A percentile compares a stretch with the other conserved stretches of the same genome.
Conservation (phyloP, 352 stramenopile species). For the Phytopythium sindhum region DNA sequence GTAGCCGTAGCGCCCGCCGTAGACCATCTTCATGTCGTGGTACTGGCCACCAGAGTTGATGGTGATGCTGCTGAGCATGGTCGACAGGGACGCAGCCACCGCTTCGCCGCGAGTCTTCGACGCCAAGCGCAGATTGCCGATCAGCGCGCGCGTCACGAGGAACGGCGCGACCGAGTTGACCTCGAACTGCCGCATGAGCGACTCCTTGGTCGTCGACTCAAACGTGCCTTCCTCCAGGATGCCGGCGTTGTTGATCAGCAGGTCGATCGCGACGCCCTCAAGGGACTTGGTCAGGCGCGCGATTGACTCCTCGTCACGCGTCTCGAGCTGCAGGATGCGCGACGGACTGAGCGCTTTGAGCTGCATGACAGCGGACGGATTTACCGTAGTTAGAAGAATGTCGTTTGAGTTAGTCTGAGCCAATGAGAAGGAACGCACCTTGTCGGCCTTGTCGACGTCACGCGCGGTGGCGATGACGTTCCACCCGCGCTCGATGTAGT, state of each 20-base stretch:
- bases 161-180: slow-evolving; percentile 44
- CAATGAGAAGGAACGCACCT: no score
- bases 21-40: slow-evolving; percentile 10
- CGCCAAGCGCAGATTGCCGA: slow-evolving; percentile 20
- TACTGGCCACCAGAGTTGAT: slow-evolving; percentile 11
- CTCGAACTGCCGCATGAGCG: slow-evolving; percentile 39
- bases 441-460: slow-evolving; percentile 28
- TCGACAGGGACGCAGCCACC: slow-evolving; percentile 32
- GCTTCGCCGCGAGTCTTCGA: slow-evolving; percentile 13
- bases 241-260: slow-evolving; percentile 49
- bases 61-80: slow-evolving; percentile 29
- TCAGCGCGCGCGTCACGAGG: slow-evolving; percentile 33
- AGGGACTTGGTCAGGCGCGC: slow-evolving; percentile 17
- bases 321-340: slow-evolving; percentile 33
- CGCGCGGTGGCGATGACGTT: slow-evolving; percentile 49
- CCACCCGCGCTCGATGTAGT: slow-evolving; percentile 41
- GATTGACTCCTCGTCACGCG: slow-evolving; percentile 31
- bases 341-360: slow-evolving; percentile 19
- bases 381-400: no score
- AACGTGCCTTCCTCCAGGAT: slow-evolving; percentile 25
- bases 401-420: no score
- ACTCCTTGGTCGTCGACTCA: slow-evolving; percentile 23
- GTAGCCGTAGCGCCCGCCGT: slow-evolving; percentile 41
- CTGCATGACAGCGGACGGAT: slow-evolving; percentile 7
- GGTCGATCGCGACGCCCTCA: slow-evolving; percentile 29